Base-by-base conservation (phyloP, 1,284 basidiomycete species). In the Marasmius fiardii region DNA sequence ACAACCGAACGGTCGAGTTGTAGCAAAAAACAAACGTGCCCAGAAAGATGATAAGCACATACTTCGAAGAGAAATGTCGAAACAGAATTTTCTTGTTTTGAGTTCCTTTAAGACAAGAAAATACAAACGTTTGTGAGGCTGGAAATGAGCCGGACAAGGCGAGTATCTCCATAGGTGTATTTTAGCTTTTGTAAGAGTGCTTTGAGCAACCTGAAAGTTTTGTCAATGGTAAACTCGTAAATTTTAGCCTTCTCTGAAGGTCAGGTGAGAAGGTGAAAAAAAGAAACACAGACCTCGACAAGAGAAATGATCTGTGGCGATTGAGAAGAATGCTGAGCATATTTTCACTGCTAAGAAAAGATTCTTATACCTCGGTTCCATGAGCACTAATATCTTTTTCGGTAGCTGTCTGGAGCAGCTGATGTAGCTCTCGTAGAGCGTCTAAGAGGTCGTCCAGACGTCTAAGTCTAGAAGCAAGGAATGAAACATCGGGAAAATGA, bases 91-190 rank as follows among this genome's bases (percentile, higher is more conserved):
- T 20, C 54, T 35, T 31, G 33, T 47, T 43, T 48, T 43, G 10
- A 61, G 41, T 7, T 53, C 35, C 35, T 53, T 53, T 12, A 61
- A 35, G 18, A 61, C 51, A 43, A 41, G 51, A 39, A 59, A 61
- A 31, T 59, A 61, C 18, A 53, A 51, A 34, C 45, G 41, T 51
- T 61, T 59, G 39, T 61, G 55, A 10, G 47, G 39, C 2, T 45
- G 34, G 6, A 58, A 53, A 12, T 44, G 33, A 11, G 51, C 49
- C 23, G 58, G 44, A 33, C 60, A 61, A 24, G 47, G 51, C 12
- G 56, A 54, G 37, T 57, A 56, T 20, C 43, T 44, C 50, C 58
- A 59, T 21, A 61, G 44, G 5, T 47, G 33, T 16, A 61, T 31
- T 18, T 50, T 58, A 10, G 35, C 51, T 18, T 54, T 37, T 24